Conservation (phyloP, 768 basidiomycete genomes). For the Candolleomyces eurysporus region DNA sequence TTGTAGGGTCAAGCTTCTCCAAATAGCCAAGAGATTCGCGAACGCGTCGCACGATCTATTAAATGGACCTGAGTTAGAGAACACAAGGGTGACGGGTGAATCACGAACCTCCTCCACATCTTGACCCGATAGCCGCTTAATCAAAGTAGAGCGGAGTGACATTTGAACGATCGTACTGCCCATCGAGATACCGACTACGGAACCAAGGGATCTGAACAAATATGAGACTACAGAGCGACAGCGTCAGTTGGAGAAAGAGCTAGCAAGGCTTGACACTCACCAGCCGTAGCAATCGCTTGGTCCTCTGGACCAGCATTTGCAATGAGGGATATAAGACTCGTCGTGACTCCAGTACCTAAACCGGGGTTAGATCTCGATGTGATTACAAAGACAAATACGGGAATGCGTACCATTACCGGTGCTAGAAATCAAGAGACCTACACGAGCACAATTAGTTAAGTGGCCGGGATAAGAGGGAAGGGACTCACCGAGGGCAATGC, state of each 20-base stretch:
- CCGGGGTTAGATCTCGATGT: too few relatives aligned
- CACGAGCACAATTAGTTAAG: not conserved
- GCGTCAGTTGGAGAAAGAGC: not conserved
- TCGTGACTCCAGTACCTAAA: conserved; percentile 39
- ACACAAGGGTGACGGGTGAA: not conserved
- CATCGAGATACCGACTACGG: conserved; percentile 54
- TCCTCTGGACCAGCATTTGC: conserved; percentile 60
- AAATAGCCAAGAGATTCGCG: conserved; percentile 50
- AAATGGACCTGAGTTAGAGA: not conserved
- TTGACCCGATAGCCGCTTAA: conserved; percentile 34
- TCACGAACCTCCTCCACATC: conserved; percentile 53
- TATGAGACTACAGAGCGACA: conserved; percentile 46
- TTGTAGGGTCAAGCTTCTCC: conserved; percentile 38
- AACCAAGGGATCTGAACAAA: conserved; percentile 64
- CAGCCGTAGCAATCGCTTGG: conserved; percentile 66
- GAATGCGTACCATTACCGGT: conserved; percentile 38
- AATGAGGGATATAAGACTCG: conserved; percentile 57
- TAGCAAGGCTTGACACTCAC: conserved; percentile 24
- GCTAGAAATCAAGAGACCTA: conserved; percentile 34
- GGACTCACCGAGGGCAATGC: conserved; percentile 41
- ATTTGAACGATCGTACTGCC: conserved; percentile 57
- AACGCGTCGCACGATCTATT: conserved; percentile 47
- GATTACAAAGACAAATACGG: too few relatives aligned
- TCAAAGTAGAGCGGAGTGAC: conserved; percentile 44
- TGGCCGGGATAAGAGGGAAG: not conserved